Percentiles rank a stretch among this genome's conserved stretches.
Conservation (phyloP, 2,329 filamentous ascomycete genomes). For the Hypoxylon sp. region DNA sequence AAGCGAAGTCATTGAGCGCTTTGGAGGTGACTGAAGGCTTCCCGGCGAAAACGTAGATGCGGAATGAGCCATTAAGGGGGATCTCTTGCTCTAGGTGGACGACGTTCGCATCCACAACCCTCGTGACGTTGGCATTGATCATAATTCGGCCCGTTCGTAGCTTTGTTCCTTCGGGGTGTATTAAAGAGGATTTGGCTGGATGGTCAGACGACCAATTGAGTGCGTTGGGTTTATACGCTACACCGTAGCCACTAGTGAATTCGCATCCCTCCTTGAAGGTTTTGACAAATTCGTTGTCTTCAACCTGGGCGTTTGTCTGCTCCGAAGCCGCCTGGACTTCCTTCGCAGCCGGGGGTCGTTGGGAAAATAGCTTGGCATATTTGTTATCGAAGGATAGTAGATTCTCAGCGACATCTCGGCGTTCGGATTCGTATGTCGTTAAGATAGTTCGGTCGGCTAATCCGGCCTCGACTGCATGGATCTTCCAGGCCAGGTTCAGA, state of each 20-base stretch:
- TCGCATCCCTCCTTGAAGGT: slow-evolving; percentile 92
- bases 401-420: slow-evolving; percentile 83
- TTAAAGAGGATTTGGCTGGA: slow-evolving; percentile 73
- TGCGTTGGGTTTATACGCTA: slow-evolving; percentile 81
- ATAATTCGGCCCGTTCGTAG: slow-evolving; percentile 79
- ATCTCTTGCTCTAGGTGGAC: slow-evolving; percentile 92
- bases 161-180: slow-evolving; percentile 71
- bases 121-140: slow-evolving; percentile 81
- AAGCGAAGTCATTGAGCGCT: slow-evolving; percentile 75
- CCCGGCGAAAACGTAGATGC: slow-evolving; percentile 87
- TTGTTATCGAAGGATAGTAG: slow-evolving; percentile 87
- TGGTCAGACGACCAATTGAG: slow-evolving; percentile 85
- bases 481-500: slow-evolving; percentile 94
- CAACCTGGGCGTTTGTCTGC: slow-evolving; percentile 45
- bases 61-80: slow-evolving; percentile 86
- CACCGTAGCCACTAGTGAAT: slow-evolving; percentile 91
- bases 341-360: slow-evolving; percentile 74
- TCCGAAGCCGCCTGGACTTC: slow-evolving; percentile 74
- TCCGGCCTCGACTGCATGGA: slow-evolving; percentile 86
- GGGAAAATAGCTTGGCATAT: slow-evolving; percentile 90
- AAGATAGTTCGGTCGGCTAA: slow-evolving; percentile 80
- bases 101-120: slow-evolving; percentile 87
- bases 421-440: slow-evolving; percentile 85
- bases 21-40: slow-evolving; percentile 63
- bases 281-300: slow-evolving; percentile 83